A percentile compares a stretch with the other conserved stretches of the same genome.
Conservation (phyloP, 2,329 filamentous ascomycete genomes). For the Spiromastix sp. region DNA sequence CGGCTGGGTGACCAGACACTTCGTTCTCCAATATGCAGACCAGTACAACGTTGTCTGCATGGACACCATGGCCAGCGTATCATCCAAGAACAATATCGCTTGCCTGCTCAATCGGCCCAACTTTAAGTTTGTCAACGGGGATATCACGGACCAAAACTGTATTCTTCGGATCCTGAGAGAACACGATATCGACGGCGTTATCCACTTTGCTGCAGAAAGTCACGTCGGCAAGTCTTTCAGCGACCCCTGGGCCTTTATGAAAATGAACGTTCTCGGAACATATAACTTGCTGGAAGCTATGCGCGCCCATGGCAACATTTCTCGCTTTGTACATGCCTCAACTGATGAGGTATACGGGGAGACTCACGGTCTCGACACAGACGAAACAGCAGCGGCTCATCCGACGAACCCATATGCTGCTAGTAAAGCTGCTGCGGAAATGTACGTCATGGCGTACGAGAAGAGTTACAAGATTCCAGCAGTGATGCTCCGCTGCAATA, state of each 20-base stretch:
- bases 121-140: conserved; percentile 70
- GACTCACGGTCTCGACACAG: conserved; percentile 60
- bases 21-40: conserved; percentile 61
- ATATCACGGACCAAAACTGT: conserved; percentile 61
- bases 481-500: conserved; percentile 73
- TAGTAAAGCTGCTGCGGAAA: conserved; percentile 71
- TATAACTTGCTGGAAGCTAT: conserved; percentile 70
- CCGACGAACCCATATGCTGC: conserved; percentile 77
- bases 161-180: conserved; percentile 61
- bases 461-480: conserved; percentile 72
- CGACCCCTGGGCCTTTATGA: conserved; percentile 71
- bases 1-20: conserved; percentile 72
- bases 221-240: conserved; percentile 76
- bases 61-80: conserved; percentile 76
- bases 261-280: conserved; percentile 75
- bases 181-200: conserved; percentile 65
- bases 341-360: conserved; percentile 83
- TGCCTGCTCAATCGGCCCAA: conserved; percentile 57
- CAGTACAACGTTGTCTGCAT: conserved; percentile 78
- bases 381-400: conserved; percentile 63
- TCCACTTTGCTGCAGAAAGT: conserved; percentile 79
- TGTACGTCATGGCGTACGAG: conserved; percentile 78
- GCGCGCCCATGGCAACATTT: conserved; percentile 55
- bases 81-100: conserved; percentile 68
- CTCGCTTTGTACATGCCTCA: conserved; percentile 69